These are phyloP conservation scores for Isatis lusitanica DNA, from an alignment of 441 rosid genomes.

Conservation along the genomic window DNA sequence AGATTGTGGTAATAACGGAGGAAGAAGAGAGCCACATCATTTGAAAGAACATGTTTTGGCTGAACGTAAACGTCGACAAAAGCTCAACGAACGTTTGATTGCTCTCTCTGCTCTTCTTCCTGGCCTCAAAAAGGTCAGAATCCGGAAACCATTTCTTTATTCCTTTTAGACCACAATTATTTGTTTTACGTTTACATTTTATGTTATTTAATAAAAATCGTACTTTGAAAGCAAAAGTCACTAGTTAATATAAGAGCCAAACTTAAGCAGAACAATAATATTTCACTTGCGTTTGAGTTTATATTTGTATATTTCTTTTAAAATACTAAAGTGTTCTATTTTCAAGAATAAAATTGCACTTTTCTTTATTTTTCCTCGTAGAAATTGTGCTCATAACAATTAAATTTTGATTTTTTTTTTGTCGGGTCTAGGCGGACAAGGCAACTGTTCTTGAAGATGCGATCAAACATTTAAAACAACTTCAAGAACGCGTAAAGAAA, in stretches of 20 bases:
- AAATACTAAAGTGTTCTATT: not conserved
- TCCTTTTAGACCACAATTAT: not conserved
- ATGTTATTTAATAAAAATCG: not conserved
- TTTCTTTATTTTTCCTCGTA: not conserved
- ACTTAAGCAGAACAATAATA: not conserved
- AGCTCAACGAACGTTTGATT: slow-evolving; percentile 39
- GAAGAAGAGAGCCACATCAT: slow-evolving; percentile 34
- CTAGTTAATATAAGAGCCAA: not conserved
- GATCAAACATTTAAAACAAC: slow-evolving; percentile 66
- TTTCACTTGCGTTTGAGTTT: not conserved
- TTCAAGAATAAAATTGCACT: too few relatives aligned
- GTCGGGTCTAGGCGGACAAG: slow-evolving; percentile 58
- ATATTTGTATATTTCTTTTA: not conserved
- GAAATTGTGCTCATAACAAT: not conserved
- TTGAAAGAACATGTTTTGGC: slow-evolving; percentile 41
- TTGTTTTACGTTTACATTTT: not conserved
- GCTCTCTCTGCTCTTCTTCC: slow-evolving; percentile 44
- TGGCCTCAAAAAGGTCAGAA: slow-evolving; percentile 37
- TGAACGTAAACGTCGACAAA: slow-evolving; percentile 39
- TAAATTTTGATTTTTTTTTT: too few relatives aligned
- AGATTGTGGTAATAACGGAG: slow-evolving; percentile 24
- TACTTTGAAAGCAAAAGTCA: not conserved
- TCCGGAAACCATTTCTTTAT: not conserved
- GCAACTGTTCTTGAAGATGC: slow-evolving; percentile 82
- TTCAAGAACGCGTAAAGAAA: slow-evolving; percentile 60